These are phyloP conservation scores for Penicillium canescens DNA, from an alignment of 495 filamentous ascomycete species.

Conservation along the genomic window DNA sequence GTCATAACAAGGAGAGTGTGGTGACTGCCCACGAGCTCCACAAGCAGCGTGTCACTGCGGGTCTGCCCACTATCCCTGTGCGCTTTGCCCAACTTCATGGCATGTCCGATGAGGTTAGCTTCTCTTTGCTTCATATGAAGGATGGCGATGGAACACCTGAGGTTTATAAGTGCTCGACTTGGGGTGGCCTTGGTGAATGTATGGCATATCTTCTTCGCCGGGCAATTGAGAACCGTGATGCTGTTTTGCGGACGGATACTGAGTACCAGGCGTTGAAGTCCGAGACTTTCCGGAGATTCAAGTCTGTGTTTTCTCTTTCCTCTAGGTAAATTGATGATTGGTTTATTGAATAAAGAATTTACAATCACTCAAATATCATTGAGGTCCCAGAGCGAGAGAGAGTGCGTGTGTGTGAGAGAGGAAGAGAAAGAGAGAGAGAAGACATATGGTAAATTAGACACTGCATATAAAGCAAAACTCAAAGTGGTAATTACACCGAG, in stretches of 20 bases:
- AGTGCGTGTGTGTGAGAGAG: too few relatives aligned
- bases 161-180: conserved; percentile 84
- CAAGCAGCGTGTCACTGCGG: conserved; percentile 26
- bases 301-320: conserved; percentile 13
- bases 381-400: too few relatives aligned
- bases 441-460: too few relatives aligned
- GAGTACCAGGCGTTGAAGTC: conserved; percentile 66
- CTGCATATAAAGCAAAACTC: too few relatives aligned
- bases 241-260: conserved; percentile 69
- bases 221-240: conserved; percentile 87
- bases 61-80: conserved; percentile 36
- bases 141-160: conserved; percentile 44
- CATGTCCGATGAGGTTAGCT: conserved; percentile 90
- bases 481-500: too few relatives aligned
- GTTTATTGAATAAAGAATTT: too few relatives aligned
- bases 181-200: conserved; percentile 83
- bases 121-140: conserved; percentile 61
- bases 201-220: conserved; percentile 84
- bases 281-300: conserved; percentile 63
- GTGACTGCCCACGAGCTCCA: conserved; percentile 33
- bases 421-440: too few relatives aligned
- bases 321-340: neutral
- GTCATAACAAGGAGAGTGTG: conserved; percentile 41
- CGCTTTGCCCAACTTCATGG: conserved; percentile 72
- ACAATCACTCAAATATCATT: too few relatives aligned